Conservation (phyloP, 2,329 filamentous ascomycete species). For the Cladosporium velox region DNA sequence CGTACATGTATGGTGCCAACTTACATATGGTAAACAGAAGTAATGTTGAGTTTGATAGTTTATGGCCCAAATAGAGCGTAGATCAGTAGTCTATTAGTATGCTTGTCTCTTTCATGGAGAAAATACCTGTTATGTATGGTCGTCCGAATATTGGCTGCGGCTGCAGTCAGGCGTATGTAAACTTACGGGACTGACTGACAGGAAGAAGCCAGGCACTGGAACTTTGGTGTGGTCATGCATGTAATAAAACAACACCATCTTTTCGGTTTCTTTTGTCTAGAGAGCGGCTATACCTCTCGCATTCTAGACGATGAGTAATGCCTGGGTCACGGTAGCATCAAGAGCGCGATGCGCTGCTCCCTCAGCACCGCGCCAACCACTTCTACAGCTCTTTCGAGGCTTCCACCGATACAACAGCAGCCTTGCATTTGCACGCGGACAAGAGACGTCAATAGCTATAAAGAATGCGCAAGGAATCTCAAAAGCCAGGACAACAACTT, state of each 20-base stretch:
- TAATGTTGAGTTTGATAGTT: no score
- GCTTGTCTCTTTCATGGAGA: neutral
- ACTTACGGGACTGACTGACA: no score
- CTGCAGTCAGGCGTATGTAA: no score
- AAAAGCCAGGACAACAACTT: neutral
- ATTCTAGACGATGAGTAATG: conserved; percentile 36
- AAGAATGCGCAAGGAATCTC: neutral
- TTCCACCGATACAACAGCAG: conserved; percentile 29
- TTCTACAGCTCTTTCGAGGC: conserved; percentile 35
- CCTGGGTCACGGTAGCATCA: conserved; percentile 35
- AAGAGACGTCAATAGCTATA: conserved; percentile 9
- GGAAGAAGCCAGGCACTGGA: neutral
- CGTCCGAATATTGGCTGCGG: no score
- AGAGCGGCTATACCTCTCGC: neutral
- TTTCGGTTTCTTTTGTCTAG: neutral
- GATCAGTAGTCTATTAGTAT: neutral
- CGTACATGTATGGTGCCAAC: neutral
- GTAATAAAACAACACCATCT: neutral
- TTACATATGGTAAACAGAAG: neutral
- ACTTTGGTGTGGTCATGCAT: neutral
- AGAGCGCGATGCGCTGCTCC: conserved; percentile 29
- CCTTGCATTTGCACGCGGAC: conserved; percentile 13
- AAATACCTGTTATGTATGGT: neutral
- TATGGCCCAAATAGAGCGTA: neutral
- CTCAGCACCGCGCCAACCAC: conserved; percentile 26